These are phyloP conservation scores for Ramichloridium luteum DNA, from an alignment of 2,329 filamentous ascomycete species.

Conservation along the genomic window DNA sequence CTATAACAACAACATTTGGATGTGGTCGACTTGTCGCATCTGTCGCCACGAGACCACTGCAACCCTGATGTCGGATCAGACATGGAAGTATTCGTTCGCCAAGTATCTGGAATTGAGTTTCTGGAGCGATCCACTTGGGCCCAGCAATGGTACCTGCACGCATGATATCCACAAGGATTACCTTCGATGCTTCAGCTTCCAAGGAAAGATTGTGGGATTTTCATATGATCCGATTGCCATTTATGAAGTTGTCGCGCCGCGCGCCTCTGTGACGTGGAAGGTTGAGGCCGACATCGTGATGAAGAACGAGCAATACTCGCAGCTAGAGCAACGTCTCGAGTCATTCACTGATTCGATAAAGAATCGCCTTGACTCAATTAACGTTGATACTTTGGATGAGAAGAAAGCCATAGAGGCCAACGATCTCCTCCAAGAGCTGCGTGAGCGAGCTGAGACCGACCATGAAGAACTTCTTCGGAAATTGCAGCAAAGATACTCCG, in stretches of 20 bases:
- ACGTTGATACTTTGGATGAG: conserved; percentile 77
- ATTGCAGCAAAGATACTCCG: conserved; percentile 81
- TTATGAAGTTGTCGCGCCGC: conserved; percentile 85
- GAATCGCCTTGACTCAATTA: conserved; percentile 72
- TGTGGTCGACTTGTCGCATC: conserved; percentile 95
- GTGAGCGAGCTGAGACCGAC: conserved; percentile 72
- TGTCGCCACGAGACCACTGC: conserved; percentile 85
- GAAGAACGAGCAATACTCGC: conserved; percentile 81
- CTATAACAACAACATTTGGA: conserved; percentile 65
- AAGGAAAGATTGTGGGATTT: conserved; percentile 72
- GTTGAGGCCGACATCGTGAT: conserved; percentile 85
- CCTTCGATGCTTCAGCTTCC: conserved; percentile 80
- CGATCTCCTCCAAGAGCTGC: conserved; percentile 65
- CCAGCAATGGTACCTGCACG: conserved; percentile 62
- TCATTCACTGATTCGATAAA: conserved; percentile 83
- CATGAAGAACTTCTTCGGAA: conserved; percentile 60
- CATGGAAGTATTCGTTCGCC: conserved; percentile 96
- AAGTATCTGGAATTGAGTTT: conserved; percentile 98
- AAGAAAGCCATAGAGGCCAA: conserved; percentile 77
- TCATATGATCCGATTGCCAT: conserved; percentile 89
- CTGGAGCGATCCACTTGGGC: conserved; percentile 76
- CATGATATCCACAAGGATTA: conserved; percentile 92
- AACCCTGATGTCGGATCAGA: conserved; percentile 81
- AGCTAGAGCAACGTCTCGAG: conserved; percentile 68
- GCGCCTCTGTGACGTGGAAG: conserved; percentile 89